Evolutionary conservation across 1,284 basidiomycete species (phyloP).

Genomic region (Peniophora sp.): DNA sequence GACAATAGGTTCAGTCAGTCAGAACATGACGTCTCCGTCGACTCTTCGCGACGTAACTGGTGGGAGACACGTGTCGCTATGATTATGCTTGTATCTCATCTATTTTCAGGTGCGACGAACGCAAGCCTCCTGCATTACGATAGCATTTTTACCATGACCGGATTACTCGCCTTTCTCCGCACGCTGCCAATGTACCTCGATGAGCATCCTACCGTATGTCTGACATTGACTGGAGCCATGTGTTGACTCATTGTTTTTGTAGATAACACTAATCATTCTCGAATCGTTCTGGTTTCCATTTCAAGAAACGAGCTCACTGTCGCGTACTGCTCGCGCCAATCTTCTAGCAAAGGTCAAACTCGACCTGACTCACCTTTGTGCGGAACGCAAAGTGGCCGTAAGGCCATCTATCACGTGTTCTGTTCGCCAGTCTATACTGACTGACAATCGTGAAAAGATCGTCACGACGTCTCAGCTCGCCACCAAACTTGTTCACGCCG

Average conservation of each 20-base stretch:
- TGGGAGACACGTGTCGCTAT: slow-evolving; percentile 20
- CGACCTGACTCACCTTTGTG: slow-evolving; percentile 39
- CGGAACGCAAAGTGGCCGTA: slow-evolving; percentile 46
- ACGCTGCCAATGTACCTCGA: slow-evolving; percentile 37
- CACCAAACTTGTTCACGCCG: slow-evolving; percentile 53
- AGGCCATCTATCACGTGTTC: no score
- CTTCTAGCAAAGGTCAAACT: slow-evolving; percentile 47
- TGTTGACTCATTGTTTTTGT: slow-evolving; percentile 8
- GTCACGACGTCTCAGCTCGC: slow-evolving; percentile 61
- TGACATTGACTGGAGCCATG: neutral
- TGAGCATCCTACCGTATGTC: neutral
- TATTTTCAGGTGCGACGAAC: neutral
- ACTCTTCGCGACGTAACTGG: slow-evolving; percentile 32
- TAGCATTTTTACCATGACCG: slow-evolving; percentile 38
- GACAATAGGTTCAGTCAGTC: slow-evolving; percentile 43
- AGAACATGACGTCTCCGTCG: slow-evolving; percentile 52
- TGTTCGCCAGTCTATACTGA: no score
- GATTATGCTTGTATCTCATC: slow-evolving; percentile 1
- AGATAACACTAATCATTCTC: slow-evolving; percentile 55
- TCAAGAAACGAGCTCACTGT: slow-evolving; percentile 35
- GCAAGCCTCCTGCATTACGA: slow-evolving; percentile 34
- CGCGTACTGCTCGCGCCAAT: slow-evolving; percentile 27
- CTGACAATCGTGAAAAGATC: slow-evolving; percentile 32
- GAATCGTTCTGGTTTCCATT: slow-evolving; percentile 62
- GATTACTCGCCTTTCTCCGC: slow-evolving; percentile 50